These are phyloP conservation scores for Tylopilus sp. DNA, from an alignment of 768 basidiomycete genomes.

Conservation along the genomic window DNA sequence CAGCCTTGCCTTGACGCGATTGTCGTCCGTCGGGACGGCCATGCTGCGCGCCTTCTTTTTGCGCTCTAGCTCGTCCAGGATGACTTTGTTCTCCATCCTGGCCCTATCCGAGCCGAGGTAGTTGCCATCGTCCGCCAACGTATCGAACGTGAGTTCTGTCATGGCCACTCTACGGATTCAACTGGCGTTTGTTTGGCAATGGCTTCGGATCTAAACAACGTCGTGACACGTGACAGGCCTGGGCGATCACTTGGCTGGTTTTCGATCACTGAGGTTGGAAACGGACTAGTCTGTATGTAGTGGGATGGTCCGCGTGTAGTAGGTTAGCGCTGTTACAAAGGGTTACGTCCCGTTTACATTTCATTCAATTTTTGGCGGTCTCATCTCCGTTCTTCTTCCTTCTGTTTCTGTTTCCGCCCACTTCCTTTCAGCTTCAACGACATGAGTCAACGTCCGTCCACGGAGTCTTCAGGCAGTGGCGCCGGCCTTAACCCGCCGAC, in stretches of 20 bases:
- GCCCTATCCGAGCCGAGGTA: slow-evolving; percentile 74
- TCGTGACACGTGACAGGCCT: slow-evolving; percentile 1
- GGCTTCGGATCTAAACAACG: slow-evolving; percentile 33
- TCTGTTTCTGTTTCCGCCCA: background rate
- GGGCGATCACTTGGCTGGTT: background rate
- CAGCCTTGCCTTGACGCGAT: slow-evolving; percentile 82
- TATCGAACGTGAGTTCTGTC: slow-evolving; percentile 76
- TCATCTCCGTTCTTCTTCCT: slow-evolving; percentile 1
- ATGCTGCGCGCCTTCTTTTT: slow-evolving; percentile 92
- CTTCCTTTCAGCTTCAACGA: slow-evolving; percentile 6
- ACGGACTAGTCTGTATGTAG: background rate
- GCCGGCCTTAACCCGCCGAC: slow-evolving; percentile 16
- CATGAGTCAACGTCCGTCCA: slow-evolving; percentile 32
- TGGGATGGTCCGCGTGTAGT: background rate
- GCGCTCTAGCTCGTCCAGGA: slow-evolving; percentile 94
- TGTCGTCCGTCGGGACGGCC: slow-evolving; percentile 97
- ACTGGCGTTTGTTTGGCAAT: slow-evolving; percentile 34
- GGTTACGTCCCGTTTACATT: slow-evolving; percentile 23
- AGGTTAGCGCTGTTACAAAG: slow-evolving; percentile 4
- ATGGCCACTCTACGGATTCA: slow-evolving; percentile 39
- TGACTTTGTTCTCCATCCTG: slow-evolving; percentile 75
- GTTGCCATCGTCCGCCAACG: slow-evolving; percentile 73
- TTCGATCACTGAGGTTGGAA: background rate
- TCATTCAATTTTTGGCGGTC: slow-evolving; percentile 14
- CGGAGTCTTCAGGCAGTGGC: slow-evolving; percentile 23